These are phyloP conservation scores for Capronia coronata DNA, from an alignment of 2,329 filamentous ascomycete species.

Conservation along the genomic window DNA sequence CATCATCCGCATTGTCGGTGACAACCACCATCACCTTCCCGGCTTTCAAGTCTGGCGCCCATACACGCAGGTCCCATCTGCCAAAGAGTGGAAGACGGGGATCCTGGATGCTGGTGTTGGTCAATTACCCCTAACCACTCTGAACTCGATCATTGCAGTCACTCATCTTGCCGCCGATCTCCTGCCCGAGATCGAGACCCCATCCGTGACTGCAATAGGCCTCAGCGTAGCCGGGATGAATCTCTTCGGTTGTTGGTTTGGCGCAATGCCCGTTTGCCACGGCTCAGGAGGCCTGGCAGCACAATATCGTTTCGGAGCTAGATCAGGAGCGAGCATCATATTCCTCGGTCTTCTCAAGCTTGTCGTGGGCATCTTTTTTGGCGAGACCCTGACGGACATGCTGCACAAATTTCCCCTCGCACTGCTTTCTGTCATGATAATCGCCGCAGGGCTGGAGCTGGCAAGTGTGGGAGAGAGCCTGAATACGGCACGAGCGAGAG, in stretches of 20 bases:
- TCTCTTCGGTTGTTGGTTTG: constrained; percentile 79
- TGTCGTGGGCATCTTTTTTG: constrained; percentile 66
- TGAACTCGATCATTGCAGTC: constrained; percentile 89
- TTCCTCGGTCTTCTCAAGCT: constrained; percentile 71
- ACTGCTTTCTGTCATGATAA: constrained; percentile 78
- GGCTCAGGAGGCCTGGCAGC: constrained; percentile 85
- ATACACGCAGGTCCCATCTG: constrained; percentile 42
- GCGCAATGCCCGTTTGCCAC: constrained; percentile 92
- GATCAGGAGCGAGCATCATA: constrained; percentile 77
- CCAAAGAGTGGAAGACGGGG: constrained; percentile 46
- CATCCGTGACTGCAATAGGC: constrained; percentile 69
- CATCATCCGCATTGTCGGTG: constrained; percentile 34
- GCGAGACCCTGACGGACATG: constrained; percentile 64
- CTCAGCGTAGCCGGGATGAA: constrained; percentile 81
- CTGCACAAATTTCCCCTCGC: constrained; percentile 67
- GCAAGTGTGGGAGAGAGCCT: constrained; percentile 77
- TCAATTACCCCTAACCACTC: constrained; percentile 81
- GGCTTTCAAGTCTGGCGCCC: constrained; percentile 57
- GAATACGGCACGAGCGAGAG: constrained; percentile 64
- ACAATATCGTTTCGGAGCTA: constrained; percentile 84
- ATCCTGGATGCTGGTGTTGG: constrained; percentile 66
- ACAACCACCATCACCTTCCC: constrained; percentile 34
- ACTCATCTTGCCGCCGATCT: constrained; percentile 71
- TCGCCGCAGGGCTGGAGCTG: constrained; percentile 82
- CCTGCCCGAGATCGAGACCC: constrained; percentile 60